phyloP scores from a whole-genome alignment of 352 stramenopile genomes.

The Globisporangium irregulare region DNA sequence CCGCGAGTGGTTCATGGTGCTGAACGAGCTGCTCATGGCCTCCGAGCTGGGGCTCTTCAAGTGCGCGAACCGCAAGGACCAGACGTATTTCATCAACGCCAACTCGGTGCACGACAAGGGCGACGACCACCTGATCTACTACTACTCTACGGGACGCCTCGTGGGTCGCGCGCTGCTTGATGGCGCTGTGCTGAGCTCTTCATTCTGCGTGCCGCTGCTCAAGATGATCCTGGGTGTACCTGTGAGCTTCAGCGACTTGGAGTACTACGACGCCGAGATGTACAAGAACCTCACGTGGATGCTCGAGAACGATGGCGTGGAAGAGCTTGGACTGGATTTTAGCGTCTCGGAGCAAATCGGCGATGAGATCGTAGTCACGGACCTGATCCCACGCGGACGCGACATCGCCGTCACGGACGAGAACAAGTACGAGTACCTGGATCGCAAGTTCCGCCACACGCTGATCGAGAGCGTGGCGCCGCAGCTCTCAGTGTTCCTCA shows the following conservation, averaged over 20 bases:
- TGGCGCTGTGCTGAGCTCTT: slow-evolving; percentile 91
- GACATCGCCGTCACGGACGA: slow-evolving; percentile 90
- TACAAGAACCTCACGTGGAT: slow-evolving; percentile 70
- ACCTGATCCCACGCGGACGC: slow-evolving; percentile 56
- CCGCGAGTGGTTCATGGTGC: slow-evolving; percentile 93
- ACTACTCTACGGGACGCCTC: slow-evolving; percentile 48
- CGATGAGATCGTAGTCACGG: slow-evolving; percentile 28
- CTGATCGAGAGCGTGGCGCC: slow-evolving; percentile 89
- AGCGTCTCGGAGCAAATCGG: slow-evolving; percentile 34
- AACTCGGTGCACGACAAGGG: slow-evolving; percentile 56
- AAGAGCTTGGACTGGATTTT: slow-evolving; percentile 59
- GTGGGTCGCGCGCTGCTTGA: slow-evolving; percentile 77
- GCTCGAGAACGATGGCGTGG: slow-evolving; percentile 50
- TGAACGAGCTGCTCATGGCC: slow-evolving; percentile 56
- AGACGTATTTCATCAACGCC: slow-evolving; percentile 59
- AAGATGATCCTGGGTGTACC: slow-evolving; percentile 97
- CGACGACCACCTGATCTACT: slow-evolving; percentile 67
- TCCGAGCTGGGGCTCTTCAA: slow-evolving; percentile 50
- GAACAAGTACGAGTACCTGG: slow-evolving; percentile 94
- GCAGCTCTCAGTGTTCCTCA: slow-evolving; percentile 90
- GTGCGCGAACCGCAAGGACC: slow-evolving; percentile 43
- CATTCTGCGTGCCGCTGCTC: slow-evolving; percentile 95
- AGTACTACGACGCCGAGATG: slow-evolving; percentile 70
- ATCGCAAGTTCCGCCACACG: slow-evolving; percentile 92
- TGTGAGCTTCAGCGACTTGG: slow-evolving; percentile 92